Conservation (phyloP, 2,329 filamentous ascomycete genomes). For the Ascosphaera acerosa region DNA sequence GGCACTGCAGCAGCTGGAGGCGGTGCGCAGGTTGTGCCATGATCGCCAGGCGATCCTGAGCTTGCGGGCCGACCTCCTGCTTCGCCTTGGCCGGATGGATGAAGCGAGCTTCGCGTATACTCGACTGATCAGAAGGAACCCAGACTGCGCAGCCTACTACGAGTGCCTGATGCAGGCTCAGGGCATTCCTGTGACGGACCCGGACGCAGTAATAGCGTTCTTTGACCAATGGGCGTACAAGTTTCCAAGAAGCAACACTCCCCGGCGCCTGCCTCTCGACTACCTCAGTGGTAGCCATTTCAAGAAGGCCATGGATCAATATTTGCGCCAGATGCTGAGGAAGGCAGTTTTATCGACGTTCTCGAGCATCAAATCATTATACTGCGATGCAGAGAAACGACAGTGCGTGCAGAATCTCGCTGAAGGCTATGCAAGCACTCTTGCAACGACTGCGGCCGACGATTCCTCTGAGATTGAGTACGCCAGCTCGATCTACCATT, state of each 20-base stretch:
- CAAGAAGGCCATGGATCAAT: slow-evolving; percentile 46
- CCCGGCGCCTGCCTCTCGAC: slow-evolving; percentile 65
- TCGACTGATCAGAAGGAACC: slow-evolving; percentile 58
- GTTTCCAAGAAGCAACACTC: slow-evolving; percentile 59
- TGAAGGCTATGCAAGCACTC: slow-evolving; percentile 46
- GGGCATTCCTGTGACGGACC: slow-evolving; percentile 34
- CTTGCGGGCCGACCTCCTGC: slow-evolving; percentile 57
- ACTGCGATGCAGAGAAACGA: slow-evolving; percentile 52
- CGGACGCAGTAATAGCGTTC: slow-evolving; percentile 41
- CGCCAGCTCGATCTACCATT: slow-evolving; percentile 62
- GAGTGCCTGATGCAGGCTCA: slow-evolving; percentile 46
- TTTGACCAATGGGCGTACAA: slow-evolving; percentile 64
- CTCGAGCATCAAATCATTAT: slow-evolving; percentile 86
- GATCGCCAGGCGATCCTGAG: slow-evolving; percentile 75
- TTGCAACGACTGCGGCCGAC: slow-evolving; percentile 21
- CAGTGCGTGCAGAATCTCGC: slow-evolving; percentile 50
- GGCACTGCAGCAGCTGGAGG: slow-evolving; percentile 66
- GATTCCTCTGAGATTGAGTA: slow-evolving; percentile 29
- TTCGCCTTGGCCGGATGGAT: slow-evolving; percentile 47
- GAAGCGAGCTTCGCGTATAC: slow-evolving; percentile 67
- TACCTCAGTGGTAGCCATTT: slow-evolving; percentile 71
- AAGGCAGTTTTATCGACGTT: slow-evolving; percentile 92
- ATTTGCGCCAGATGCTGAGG: slow-evolving; percentile 61
- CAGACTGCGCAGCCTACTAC: slow-evolving; percentile 72
- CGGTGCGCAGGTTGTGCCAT: slow-evolving; percentile 47